Percentiles rank a stretch among this genome's conserved stretches.
These are phyloP conservation scores for Starmerella bombicola DNA, from an alignment of 805 yeast species.

Conservation along the genomic window DNA sequence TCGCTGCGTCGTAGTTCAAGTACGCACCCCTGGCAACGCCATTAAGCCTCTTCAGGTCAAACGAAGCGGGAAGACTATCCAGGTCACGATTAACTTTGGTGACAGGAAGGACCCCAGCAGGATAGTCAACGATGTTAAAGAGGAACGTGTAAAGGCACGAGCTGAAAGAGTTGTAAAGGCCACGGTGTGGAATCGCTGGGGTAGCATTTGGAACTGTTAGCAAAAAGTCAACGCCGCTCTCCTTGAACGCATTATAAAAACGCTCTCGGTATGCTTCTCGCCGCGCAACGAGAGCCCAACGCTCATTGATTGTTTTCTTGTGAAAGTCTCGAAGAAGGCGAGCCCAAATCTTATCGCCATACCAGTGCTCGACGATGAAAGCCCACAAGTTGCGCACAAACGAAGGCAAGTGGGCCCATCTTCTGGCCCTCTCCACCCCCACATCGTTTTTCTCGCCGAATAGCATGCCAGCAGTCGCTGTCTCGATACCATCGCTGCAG, in stretches of 20 bases:
- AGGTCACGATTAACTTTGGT: conserved; percentile 37
- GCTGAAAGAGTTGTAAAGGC: conserved; percentile 28
- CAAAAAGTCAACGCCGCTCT: conserved; percentile 30
- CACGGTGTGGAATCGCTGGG: conserved; percentile 34
- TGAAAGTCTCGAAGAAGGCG: conserved; percentile 29
- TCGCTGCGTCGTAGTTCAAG: conserved; percentile 39
- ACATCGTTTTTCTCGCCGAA: conserved; percentile 30
- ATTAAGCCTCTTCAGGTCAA: conserved; percentile 26
- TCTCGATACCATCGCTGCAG: conserved; percentile 35
- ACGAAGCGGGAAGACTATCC: conserved; percentile 28
- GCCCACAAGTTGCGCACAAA: conserved; percentile 29
- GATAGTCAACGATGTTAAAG: conserved; percentile 44
- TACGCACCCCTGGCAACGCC: conserved; percentile 36
- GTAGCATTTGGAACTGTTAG: conserved; percentile 34
- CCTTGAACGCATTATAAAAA: conserved; percentile 27
- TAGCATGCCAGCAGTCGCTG: conserved; percentile 21
- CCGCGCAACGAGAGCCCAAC: conserved; percentile 29
- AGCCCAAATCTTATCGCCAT: conserved; percentile 33
- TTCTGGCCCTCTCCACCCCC: conserved; percentile 29
- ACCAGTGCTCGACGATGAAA: conserved; percentile 31
- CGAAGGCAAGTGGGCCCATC: conserved; percentile 29
- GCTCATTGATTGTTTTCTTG: conserved; percentile 28
- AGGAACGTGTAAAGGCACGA: conserved; percentile 43
- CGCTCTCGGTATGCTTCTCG: conserved; percentile 30
- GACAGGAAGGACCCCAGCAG: conserved; percentile 48